Evolutionary conservation across 2,329 filamentous ascomycete species (phyloP).

Genomic region (Diaporthe eres): DNA sequence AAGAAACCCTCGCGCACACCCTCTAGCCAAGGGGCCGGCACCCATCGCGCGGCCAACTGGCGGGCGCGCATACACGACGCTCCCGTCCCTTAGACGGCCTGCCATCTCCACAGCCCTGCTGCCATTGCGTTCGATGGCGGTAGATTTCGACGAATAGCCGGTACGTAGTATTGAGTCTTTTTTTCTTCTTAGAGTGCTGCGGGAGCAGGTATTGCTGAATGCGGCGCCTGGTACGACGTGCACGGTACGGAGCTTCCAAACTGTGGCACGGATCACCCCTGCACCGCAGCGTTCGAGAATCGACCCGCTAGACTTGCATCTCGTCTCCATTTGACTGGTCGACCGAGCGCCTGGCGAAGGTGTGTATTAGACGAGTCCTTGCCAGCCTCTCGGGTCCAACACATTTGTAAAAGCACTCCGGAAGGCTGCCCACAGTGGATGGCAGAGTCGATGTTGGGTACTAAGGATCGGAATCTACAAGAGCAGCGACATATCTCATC

Average conservation of each 20-base stretch:
- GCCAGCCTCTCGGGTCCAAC: conserved; percentile 35
- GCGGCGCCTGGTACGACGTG: background rate
- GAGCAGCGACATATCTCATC: background rate
- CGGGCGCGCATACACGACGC: background rate
- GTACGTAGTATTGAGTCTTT: background rate
- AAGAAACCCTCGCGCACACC: background rate
- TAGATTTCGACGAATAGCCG: background rate
- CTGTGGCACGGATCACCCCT: conserved; percentile 38
- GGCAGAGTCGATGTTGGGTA: background rate
- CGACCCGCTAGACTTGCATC: conserved; percentile 29
- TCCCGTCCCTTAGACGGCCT: background rate
- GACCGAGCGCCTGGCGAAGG: conserved; percentile 15
- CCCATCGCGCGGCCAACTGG: background rate
- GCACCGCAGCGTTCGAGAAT: conserved; percentile 22
- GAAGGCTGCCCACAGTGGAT: background rate
- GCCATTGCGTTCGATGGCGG: background rate
- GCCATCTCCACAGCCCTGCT: background rate
- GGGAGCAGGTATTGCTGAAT: background rate
- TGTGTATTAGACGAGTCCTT: background rate
- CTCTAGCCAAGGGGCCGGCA: background rate
- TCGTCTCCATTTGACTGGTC: conserved; percentile 26
- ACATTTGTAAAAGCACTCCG: conserved; percentile 28
- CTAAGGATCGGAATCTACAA: background rate
- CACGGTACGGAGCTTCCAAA: background rate
- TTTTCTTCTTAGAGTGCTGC: background rate